Percentiles rank a stretch among this genome's conserved stretches.
These are phyloP conservation scores for Sapria himalayana DNA, from an alignment of 345 rosid genomes.

Conservation along the genomic window DNA sequence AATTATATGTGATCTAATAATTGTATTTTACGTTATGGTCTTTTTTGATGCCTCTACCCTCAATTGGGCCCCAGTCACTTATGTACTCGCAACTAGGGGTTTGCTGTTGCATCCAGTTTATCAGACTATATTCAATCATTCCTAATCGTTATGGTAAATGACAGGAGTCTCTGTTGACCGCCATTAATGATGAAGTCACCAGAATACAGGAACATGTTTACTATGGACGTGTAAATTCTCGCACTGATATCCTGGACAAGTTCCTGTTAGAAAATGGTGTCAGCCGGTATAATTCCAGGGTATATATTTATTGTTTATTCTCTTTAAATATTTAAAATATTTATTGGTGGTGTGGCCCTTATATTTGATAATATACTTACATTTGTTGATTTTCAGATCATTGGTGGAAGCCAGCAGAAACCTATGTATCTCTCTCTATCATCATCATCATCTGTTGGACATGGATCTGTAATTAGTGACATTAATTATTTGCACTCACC, in stretches of 20 bases:
- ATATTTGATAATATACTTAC: constrained; percentile 2
- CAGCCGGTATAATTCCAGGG: constrained; percentile 92
- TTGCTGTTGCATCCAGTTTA: no score
- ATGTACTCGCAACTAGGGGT: no score
- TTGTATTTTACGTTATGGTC: no score
- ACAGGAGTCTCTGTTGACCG: constrained; percentile 75
- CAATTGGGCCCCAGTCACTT: no score
- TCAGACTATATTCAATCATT: no score
- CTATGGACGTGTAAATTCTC: constrained; percentile 70
- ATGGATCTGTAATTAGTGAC: constrained; percentile 40
- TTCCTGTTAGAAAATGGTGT: constrained; percentile 68
- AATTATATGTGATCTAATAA: no score
- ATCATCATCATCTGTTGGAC: constrained; percentile 36
- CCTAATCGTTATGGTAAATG: no score
- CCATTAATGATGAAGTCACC: constrained; percentile 89
- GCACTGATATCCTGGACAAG: constrained; percentile 70
- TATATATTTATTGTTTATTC: constrained; percentile 10
- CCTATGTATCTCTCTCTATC: constrained; percentile 52
- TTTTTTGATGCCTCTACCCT: no score
- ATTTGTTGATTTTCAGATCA: constrained; percentile 33
- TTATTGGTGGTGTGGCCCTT: not conserved
- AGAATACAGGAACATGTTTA: constrained; percentile 95
- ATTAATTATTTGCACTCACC: constrained; percentile 74
- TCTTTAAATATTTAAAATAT: not conserved
- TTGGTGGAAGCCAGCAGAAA: constrained; percentile 35